Conservation (phyloP, 495 filamentous ascomycete genomes). For the Aspergillus sparsus region DNA sequence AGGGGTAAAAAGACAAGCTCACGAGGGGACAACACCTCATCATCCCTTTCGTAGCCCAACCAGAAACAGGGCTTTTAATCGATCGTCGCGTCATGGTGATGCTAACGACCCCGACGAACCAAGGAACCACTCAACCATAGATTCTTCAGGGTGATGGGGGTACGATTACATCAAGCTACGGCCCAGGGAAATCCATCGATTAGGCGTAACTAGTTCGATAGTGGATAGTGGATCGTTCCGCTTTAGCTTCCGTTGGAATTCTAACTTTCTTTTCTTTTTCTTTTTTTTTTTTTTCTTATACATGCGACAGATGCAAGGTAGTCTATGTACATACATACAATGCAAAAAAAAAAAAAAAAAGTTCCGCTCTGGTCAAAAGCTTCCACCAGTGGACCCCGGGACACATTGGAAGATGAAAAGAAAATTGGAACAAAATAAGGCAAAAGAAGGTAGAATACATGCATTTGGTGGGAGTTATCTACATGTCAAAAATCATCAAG, state of each 20-base stretch:
- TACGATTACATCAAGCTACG: too few relatives aligned
- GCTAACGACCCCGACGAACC: background rate
- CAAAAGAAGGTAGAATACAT: background rate
- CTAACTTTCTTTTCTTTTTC: background rate
- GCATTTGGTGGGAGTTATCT: conserved; percentile 15
- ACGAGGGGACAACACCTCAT: background rate
- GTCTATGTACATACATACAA: conserved; percentile 5
- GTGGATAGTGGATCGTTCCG: background rate
- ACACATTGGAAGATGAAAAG: background rate
- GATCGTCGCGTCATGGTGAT: conserved; percentile 19
- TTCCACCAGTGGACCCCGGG: too few relatives aligned
- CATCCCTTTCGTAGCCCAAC: background rate
- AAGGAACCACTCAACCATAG: conserved; percentile 1
- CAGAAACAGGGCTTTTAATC: background rate
- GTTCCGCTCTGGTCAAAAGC: background rate
- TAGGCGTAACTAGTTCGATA: background rate
- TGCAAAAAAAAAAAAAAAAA: background rate
- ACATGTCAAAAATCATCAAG: conserved; percentile 14
- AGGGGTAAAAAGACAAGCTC: conserved; percentile 3
- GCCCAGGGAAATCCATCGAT: too few relatives aligned
- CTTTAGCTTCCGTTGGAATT: background rate
- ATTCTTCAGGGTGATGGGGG: too few relatives aligned
- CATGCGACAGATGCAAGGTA: background rate
- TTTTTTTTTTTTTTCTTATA: background rate
- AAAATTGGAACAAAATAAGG: background rate